Evolutionary conservation across 2,329 filamentous ascomycete genomes (phyloP), one percentile per base, ranked within the genome.

Genomic region (Botrytis fragariae): DNA sequence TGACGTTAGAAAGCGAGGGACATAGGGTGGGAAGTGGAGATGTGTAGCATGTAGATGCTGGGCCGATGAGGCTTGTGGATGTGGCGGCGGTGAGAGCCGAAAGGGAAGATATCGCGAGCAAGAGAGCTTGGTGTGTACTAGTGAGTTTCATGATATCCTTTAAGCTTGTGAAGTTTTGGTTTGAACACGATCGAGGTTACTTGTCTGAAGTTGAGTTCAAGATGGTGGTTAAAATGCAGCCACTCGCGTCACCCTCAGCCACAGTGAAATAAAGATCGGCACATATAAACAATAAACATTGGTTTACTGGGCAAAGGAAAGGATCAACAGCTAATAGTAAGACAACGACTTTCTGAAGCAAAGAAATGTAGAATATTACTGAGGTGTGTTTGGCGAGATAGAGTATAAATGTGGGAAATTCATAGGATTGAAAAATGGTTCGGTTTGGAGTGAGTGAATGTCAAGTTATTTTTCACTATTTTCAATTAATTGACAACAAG

Each of bases 31-130:
- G 69, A 16, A 76, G 71, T 1, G 71, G 60, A 22, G 73, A 51
- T 29, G 25, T 45, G 65, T 76, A 76, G 37, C 75, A 76, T n/a
- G 51, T 42, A 10, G 72, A 42, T 44, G 71, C 72, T 44, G 10
- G 59, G 29, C 74, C 69, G 44, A 25, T 20, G 18, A 18, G 8
- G 35, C 4, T 2, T 37, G 32, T 51, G 22, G 35, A 9, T 35
- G 45, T n/a, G 32, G 22, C 37, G 32, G 22, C 18, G 22, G 44
- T 35, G 29, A n/a, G 12, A 45, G 32, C 32, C 14, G n/a, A 7
- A 12, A 67, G 20, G 20, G 29, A 48, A 18, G 32, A 51, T 25
- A 22, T 35, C 2, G 44, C 63, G 20, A 48, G 42, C 16, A 39
- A 35, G 16, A 67, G 32, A 25, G 32, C 25, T 39, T n/a, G 45